Evolutionary conservation across 495 filamentous ascomycete species (phyloP).

Genomic region (Parachaetomium inaequale): DNA sequence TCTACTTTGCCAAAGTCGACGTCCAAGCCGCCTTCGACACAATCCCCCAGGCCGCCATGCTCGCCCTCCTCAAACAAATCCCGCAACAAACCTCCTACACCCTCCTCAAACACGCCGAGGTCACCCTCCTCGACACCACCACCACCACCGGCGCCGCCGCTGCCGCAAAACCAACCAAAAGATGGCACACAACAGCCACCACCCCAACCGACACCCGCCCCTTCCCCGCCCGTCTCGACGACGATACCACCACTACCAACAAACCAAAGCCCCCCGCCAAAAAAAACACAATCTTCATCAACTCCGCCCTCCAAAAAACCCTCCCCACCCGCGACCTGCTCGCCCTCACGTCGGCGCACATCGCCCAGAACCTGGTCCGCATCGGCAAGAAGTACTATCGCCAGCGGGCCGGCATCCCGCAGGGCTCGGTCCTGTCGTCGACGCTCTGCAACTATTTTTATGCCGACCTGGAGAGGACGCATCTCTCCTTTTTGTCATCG

Average conservation of each 20-base stretch:
- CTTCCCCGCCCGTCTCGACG: conserved; percentile 55
- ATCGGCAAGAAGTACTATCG: conserved; percentile 87
- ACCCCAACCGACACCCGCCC: conserved; percentile 24
- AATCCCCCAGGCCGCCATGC: conserved; percentile 75
- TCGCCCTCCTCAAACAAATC: conserved; percentile 61
- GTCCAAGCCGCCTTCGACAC: conserved; percentile 92
- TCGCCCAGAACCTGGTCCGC: conserved; percentile 77
- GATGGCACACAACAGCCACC: conserved; percentile 61
- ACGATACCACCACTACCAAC: conserved; percentile 31
- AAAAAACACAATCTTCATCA: conserved; percentile 72
- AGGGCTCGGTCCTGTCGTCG: conserved; percentile 83
- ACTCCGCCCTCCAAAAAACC: conserved; percentile 52
- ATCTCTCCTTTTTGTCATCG: conserved; percentile 60
- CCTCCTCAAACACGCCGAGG: conserved; percentile 70
- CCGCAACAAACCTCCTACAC: conserved; percentile 64
- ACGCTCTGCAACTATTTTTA: conserved; percentile 94
- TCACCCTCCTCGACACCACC: conserved; percentile 46
- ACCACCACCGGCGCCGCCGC: conserved; percentile 14
- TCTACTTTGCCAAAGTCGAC: conserved; percentile 89
- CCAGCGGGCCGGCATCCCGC: conserved; percentile 85
- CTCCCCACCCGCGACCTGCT: conserved; percentile 60
- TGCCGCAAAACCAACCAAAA: conserved; percentile 42
- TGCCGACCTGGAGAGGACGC: conserved; percentile 69
- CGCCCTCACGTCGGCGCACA: conserved; percentile 67
- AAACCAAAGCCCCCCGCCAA: too few relatives aligned